These are phyloP conservation scores for Pseudophaeomoniella oleicola DNA, from an alignment of 2,329 filamentous ascomycete genomes.

Conservation along the genomic window DNA sequence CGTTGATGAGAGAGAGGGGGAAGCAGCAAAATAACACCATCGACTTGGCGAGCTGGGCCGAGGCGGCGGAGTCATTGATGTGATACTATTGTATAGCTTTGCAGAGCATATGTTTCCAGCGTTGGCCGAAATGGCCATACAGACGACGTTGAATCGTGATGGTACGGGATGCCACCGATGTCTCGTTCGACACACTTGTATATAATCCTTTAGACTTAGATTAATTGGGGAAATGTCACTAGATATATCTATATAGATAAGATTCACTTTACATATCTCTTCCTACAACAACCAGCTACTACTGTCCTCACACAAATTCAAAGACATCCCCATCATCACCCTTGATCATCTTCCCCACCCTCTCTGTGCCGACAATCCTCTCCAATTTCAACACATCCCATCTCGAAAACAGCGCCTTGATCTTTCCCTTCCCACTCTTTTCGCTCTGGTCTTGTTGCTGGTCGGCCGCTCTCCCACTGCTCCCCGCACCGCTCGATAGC, in stretches of 20 bases:
- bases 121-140: too few relatives aligned
- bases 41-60: neutral
- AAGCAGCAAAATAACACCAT: neutral
- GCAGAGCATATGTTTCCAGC: too few relatives aligned
- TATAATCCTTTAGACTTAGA: too few relatives aligned
- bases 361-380: slow-evolving; percentile 66
- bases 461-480: slow-evolving; percentile 40
- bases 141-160: too few relatives aligned
- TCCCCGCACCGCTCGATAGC: slow-evolving; percentile 42
- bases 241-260: too few relatives aligned
- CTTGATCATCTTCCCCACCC: slow-evolving; percentile 71
- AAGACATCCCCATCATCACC: slow-evolving; percentile 62
- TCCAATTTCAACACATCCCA: slow-evolving; percentile 86
- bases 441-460: too few relatives aligned
- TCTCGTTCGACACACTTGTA: too few relatives aligned
- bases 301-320: slow-evolving; percentile 60
- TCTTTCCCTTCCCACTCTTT: slow-evolving; percentile 30
- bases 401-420: slow-evolving; percentile 59
- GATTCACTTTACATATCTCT: too few relatives aligned
- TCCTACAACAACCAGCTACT: neutral
- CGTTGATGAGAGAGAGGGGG: neutral
- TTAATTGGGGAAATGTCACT: too few relatives aligned
- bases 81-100: too few relatives aligned
- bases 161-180: too few relatives aligned
- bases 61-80: too few relatives aligned